Percentiles rank a stretch among this genome's conserved stretches.
These are phyloP conservation scores for Penicillium lagena DNA, from an alignment of 495 filamentous ascomycete species.

Conservation along the genomic window DNA sequence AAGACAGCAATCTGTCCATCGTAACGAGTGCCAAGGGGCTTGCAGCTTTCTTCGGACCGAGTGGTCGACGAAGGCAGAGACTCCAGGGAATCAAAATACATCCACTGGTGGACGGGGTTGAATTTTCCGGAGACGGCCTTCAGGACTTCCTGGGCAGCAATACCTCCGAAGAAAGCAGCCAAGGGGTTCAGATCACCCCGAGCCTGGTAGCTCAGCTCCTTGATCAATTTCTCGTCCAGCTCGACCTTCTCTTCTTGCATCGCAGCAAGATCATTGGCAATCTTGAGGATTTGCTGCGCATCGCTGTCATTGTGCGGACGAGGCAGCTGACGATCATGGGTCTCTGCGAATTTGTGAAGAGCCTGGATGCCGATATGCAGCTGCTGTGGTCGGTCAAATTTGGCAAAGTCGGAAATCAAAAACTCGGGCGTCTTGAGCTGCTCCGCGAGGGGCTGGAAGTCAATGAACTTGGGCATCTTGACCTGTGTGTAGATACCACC, in stretches of 20 bases:
- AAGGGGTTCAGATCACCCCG: slow-evolving; percentile 84
- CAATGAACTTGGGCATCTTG: slow-evolving; percentile 93
- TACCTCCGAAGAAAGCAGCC: slow-evolving; percentile 92
- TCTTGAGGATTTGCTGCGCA: slow-evolving; percentile 67
- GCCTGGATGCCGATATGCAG: slow-evolving; percentile 92
- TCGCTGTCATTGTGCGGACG: slow-evolving; percentile 78
- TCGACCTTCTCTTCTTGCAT: slow-evolving; percentile 66
- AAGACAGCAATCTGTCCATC: slow-evolving; percentile 98
- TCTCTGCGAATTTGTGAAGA: slow-evolving; percentile 72
- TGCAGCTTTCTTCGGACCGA: slow-evolving; percentile 82
- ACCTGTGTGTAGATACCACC: slow-evolving; percentile 91
- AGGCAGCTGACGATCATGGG: slow-evolving; percentile 63
- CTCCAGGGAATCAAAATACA: slow-evolving; percentile 97
- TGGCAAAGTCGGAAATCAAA: slow-evolving; percentile 91
- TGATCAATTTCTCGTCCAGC: slow-evolving; percentile 85
- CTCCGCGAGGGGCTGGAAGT: slow-evolving; percentile 73
- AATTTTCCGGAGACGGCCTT: slow-evolving; percentile 99
- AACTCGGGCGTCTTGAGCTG: slow-evolving; percentile 83
- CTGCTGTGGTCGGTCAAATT: slow-evolving; percentile 89
- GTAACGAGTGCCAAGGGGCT: slow-evolving; percentile 75
- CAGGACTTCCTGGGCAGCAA: slow-evolving; percentile 92
- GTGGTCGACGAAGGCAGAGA: slow-evolving; percentile 69
- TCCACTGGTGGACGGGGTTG: slow-evolving; percentile 81
- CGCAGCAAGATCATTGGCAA: slow-evolving; percentile 62
- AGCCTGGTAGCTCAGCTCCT: slow-evolving; percentile 94